Conservation (phyloP, 176 grass and related monocot species). For the Eleusine coracana region DNA sequence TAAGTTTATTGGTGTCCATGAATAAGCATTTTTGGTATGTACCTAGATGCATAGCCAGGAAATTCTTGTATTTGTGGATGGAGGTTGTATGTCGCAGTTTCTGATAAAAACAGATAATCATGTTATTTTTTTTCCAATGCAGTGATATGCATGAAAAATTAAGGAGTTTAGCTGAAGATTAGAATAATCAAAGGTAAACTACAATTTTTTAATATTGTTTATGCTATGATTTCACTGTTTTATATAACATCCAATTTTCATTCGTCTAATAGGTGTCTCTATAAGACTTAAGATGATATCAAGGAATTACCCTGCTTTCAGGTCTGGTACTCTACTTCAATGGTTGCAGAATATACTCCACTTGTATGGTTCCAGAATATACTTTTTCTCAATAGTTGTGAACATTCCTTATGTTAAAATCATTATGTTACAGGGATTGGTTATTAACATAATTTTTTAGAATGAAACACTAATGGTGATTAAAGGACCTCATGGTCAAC, state of each 20-base stretch:
- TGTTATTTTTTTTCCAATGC: slow-evolving; percentile 30
- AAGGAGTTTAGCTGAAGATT: slow-evolving; percentile 85
- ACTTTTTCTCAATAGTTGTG: too few relatives aligned
- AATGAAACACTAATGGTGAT: too few relatives aligned
- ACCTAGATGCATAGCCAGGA: background rate
- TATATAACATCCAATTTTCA: slow-evolving; percentile 23
- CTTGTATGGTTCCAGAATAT: too few relatives aligned
- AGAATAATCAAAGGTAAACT: slow-evolving; percentile 84
- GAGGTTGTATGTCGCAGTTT: slow-evolving; percentile 1
- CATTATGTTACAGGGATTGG: too few relatives aligned
- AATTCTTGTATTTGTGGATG: background rate
- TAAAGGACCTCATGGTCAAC: too few relatives aligned
- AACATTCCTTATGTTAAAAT: too few relatives aligned
- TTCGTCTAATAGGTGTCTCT: slow-evolving; percentile 76
- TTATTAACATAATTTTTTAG: too few relatives aligned
- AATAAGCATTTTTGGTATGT: background rate
- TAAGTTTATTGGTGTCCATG: background rate
- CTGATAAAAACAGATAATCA: slow-evolving; percentile 33
- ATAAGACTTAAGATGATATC: slow-evolving; percentile 96
- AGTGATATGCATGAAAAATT: slow-evolving; percentile 92
- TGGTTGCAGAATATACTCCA: slow-evolving; percentile 18
- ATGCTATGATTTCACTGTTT: slow-evolving; percentile 7
- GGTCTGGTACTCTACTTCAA: slow-evolving; percentile 53
- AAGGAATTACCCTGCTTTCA: slow-evolving; percentile 94
- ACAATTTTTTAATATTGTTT: slow-evolving; percentile 33